Percentiles rank a stretch among this genome's conserved stretches.
These are phyloP conservation scores for Irpex rosettiformis DNA, from an alignment of 1,284 basidiomycete genomes.

Conservation along the genomic window DNA sequence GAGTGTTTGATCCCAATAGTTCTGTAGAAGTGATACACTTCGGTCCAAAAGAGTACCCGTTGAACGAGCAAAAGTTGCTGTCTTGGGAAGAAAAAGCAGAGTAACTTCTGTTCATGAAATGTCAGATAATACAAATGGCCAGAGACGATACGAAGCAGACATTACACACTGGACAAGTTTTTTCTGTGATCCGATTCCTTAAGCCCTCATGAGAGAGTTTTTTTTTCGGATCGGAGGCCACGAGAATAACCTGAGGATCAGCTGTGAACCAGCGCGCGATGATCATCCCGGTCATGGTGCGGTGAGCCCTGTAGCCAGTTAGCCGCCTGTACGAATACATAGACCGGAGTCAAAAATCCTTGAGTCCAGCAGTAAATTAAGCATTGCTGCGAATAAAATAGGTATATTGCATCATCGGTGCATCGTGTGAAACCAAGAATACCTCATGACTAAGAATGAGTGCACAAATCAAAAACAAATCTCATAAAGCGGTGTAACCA, in stretches of 20 bases:
- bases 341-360: not conserved
- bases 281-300: not conserved
- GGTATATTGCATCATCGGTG: not conserved
- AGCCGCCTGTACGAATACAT: not conserved
- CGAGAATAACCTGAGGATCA: not conserved
- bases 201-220: not conserved
- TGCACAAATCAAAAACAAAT: not conserved
- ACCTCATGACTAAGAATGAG: not conserved
- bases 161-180: not conserved
- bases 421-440: not conserved
- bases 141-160: not conserved
- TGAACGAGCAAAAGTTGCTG: not conserved
- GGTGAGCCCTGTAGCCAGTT: not conserved
- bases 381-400: not conserved
- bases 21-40: not conserved
- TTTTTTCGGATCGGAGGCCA: not conserved
- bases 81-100: not conserved
- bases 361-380: not conserved
- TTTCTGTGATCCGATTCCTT: not conserved
- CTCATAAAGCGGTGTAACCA: not conserved
- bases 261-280: not conserved
- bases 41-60: not conserved
- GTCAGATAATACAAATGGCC: not conserved
- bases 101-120: not conserved
- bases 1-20: not conserved